Conservation (phyloP, 257 asterid genomes). For the Nicotiana undulata region DNA sequence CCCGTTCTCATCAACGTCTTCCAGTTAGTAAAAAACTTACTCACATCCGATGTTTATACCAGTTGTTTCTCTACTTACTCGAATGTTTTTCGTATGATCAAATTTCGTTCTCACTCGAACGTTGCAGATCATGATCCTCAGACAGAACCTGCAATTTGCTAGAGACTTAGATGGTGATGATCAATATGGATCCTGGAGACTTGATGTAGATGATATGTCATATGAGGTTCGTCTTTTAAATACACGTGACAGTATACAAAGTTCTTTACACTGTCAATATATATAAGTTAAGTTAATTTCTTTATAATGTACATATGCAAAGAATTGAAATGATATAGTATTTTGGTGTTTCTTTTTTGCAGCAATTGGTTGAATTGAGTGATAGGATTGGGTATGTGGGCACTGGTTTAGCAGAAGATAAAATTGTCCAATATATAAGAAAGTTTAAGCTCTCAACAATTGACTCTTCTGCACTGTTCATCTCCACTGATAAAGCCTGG, state of each 20-base stretch:
- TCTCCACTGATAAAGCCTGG: constrained; percentile 24
- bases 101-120: too few species aligned
- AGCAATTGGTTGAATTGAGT: constrained; percentile 56
- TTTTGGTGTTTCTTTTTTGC: neutral
- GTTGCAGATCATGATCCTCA: constrained; percentile 30
- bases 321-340: neutral
- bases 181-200: constrained; percentile 42
- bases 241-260: neutral
- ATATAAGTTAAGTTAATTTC: neutral
- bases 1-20: neutral
- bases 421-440: constrained; percentile 30
- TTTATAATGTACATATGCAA: neutral
- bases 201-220: constrained; percentile 41
- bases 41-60: neutral
- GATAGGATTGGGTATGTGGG: constrained; percentile 52
- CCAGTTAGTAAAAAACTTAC: neutral
- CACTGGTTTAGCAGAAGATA: constrained; percentile 46
- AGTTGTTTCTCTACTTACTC: neutral
- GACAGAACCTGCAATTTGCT: constrained; percentile 19
- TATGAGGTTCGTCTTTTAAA: constrained; percentile 37
- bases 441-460: constrained; percentile 19
- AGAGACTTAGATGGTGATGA: constrained; percentile 24
- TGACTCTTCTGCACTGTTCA: constrained; percentile 3
- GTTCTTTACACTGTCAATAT: neutral
- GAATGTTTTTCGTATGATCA: neutral